Base-by-base conservation (phyloP, 106 monocot species). In the Platanthera guangdongensis region DNA sequence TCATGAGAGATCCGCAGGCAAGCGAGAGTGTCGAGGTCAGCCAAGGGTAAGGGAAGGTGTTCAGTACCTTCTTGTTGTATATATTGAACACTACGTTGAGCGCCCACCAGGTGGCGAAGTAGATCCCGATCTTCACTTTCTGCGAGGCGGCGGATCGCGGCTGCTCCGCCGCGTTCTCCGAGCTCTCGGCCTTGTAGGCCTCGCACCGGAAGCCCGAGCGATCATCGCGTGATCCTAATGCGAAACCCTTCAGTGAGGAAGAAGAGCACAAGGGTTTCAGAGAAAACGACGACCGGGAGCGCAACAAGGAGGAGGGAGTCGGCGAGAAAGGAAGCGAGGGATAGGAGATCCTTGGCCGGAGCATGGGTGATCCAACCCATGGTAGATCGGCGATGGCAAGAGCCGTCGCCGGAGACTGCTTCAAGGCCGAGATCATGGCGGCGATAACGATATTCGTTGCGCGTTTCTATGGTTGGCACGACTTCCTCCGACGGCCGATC, bases 21-120 rank as follows among this genome's bases (percentile, higher is more conserved):
- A 95, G 87, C 15, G 94, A 94, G 65, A 94, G 91, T n/a, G 94
- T 94, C 11, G 91, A 94, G 13, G 91, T 94, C 16, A 92, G 86
- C 91, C 91, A 95, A 11, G 94, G 94, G 82, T 81, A 95, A 0
- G 91, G 91, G 76, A 86, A 95, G 4, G 87, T 91, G 68, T 95
- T 95, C 8, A 95, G 77, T n/a, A 95, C 94, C 81, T 95, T 95
- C 82, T 95, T 95, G 85, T 95, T 95, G 76, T 95, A 95, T 64
- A 95, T 91, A 63, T 95, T 95, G 82, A 95, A 95, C 9, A 95
- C 91, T 19, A 95, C 91, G 73, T 95, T 95, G 32, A 95, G 75
- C 32, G 94, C 87, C 94, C 94, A 95, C 94, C 94, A 95, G 6
- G 86, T 95, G 45, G 87, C 91, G 59, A 92, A 95, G 75, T 92